Evolutionary conservation across 2,329 filamentous ascomycete species (phyloP).

Genomic region (Aspergillus sergii): DNA sequence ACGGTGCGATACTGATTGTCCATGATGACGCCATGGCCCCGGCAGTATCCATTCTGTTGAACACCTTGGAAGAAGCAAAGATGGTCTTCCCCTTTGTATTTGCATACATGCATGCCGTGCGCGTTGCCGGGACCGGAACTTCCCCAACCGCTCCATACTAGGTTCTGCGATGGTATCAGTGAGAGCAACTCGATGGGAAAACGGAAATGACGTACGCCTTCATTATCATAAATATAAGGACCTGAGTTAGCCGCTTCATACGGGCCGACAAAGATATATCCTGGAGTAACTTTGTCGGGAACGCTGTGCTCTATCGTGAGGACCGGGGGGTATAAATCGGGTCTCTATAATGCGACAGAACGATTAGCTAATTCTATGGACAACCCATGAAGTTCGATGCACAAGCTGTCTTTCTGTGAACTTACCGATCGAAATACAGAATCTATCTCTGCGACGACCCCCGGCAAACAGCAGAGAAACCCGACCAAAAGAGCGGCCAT

Average conservation of each 20-base stretch:
- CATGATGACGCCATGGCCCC: constrained; percentile 57
- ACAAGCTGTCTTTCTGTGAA: not conserved
- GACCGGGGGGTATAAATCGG: constrained; percentile 42
- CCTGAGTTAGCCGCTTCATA: constrained; percentile 53
- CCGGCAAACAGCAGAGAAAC: constrained; percentile 21
- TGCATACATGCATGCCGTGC: constrained; percentile 53
- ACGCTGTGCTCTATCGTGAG: constrained; percentile 34
- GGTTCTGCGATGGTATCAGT: constrained; percentile 34
- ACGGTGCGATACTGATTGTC: constrained; percentile 54
- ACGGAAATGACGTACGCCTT: constrained; percentile 38
- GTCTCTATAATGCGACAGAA: constrained; percentile 31
- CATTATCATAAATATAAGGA: constrained; percentile 56
- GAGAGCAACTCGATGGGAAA: not conserved
- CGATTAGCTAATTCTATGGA: constrained; percentile 4
- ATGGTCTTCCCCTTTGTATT: constrained; percentile 52
- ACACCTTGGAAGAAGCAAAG: constrained; percentile 57
- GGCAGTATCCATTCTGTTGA: constrained; percentile 55
- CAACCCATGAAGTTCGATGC: no score
- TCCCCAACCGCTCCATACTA: constrained; percentile 56
- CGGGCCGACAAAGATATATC: constrained; percentile 55
- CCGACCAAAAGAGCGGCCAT: constrained; percentile 22
- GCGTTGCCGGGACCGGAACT: constrained; percentile 52
- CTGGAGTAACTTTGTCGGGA: constrained; percentile 43
- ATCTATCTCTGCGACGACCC: constrained; percentile 31
- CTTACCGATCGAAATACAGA: constrained; percentile 42